Evolutionary conservation across 192 early-diverging fungal genomes (phyloP).

Genomic region (Coemansia sp.): DNA sequence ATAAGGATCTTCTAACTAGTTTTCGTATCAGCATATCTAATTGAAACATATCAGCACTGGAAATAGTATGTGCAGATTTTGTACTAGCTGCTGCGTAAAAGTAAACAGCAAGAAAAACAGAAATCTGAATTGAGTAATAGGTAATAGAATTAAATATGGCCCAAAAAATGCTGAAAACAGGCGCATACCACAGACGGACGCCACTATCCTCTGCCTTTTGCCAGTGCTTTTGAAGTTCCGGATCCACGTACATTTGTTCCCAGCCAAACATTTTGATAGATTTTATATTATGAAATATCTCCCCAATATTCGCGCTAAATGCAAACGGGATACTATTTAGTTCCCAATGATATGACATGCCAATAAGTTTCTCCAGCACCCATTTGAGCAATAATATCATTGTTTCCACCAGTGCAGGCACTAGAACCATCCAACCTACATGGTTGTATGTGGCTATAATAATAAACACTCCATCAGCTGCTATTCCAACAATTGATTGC

Average conservation of each 20-base stretch:
- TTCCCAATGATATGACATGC: not conserved
- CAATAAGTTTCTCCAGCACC: not conserved
- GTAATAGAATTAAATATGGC: not conserved
- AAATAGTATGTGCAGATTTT: not conserved
- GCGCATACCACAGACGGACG: slow-evolving; percentile 33
- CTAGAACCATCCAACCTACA: slow-evolving; percentile 16
- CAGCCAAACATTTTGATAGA: slow-evolving; percentile 28
- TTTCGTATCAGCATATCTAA: slow-evolving; percentile 9
- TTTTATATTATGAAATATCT: slow-evolving; percentile 18
- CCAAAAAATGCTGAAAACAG: slow-evolving; percentile 8
- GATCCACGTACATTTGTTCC: slow-evolving; percentile 28
- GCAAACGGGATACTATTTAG: too few relatives aligned
- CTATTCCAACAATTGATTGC: not conserved
- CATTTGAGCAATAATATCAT: not conserved
- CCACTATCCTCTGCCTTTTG: not conserved
- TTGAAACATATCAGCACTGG: slow-evolving; percentile 20
- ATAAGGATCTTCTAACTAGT: not conserved
- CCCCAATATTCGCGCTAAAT: not conserved
- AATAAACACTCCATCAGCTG: not conserved
- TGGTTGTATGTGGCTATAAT: slow-evolving; percentile 17
- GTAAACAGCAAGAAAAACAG: slow-evolving; percentile 1
- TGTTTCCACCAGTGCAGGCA: not conserved
- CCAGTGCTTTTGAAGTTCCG: not conserved
- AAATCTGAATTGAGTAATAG: not conserved
- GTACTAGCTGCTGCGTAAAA: not conserved